A percentile compares a stretch with the other conserved stretches of the same genome.
These are phyloP conservation scores for Salix caprea DNA, from an alignment of 345 rosid species.

Conservation along the genomic window DNA sequence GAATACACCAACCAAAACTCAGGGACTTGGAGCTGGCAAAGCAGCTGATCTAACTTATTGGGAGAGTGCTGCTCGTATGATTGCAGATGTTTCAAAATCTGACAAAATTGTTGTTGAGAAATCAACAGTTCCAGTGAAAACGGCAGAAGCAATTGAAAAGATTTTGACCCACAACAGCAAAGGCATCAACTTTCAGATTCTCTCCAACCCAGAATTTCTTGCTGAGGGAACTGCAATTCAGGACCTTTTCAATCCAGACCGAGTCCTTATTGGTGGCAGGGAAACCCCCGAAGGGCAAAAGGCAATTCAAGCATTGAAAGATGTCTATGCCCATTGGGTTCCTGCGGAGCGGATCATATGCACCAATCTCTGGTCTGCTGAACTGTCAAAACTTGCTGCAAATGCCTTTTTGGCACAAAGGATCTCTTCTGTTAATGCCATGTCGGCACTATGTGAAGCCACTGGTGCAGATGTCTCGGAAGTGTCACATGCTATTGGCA, in stretches of 20 bases:
- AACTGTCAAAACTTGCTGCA: slow-evolving; percentile 29
- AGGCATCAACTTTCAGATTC: slow-evolving; percentile 29
- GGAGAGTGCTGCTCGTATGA: slow-evolving; percentile 35
- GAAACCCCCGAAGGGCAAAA: slow-evolving; percentile 23
- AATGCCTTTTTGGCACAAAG: slow-evolving; percentile 31
- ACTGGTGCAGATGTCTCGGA: slow-evolving; percentile 28
- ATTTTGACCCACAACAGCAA: slow-evolving; percentile 27
- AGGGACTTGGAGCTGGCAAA: slow-evolving; percentile 31
- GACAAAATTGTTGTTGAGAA: slow-evolving; percentile 33
- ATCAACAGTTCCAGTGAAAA: slow-evolving; percentile 31
- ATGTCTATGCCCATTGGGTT: slow-evolving; percentile 32
- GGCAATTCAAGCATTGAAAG: slow-evolving; percentile 22
- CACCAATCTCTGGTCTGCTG: slow-evolving; percentile 34
- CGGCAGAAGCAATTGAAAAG: slow-evolving; percentile 31
- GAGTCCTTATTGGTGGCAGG: slow-evolving; percentile 32
- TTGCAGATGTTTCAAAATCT: slow-evolving; percentile 28
- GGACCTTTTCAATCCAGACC: slow-evolving; percentile 27
- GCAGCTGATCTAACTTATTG: slow-evolving; percentile 31
- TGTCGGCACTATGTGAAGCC: slow-evolving; percentile 26
- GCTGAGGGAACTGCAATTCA: slow-evolving; percentile 33
- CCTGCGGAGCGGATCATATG: slow-evolving; percentile 24
- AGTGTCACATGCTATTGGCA: slow-evolving; percentile 28
- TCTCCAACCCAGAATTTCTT: slow-evolving; percentile 30
- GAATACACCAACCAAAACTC: slow-evolving; percentile 31
- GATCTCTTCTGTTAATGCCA: slow-evolving; percentile 25